Base-by-base conservation (phyloP, 768 basidiomycete species). In the Chalciporus chontae region DNA sequence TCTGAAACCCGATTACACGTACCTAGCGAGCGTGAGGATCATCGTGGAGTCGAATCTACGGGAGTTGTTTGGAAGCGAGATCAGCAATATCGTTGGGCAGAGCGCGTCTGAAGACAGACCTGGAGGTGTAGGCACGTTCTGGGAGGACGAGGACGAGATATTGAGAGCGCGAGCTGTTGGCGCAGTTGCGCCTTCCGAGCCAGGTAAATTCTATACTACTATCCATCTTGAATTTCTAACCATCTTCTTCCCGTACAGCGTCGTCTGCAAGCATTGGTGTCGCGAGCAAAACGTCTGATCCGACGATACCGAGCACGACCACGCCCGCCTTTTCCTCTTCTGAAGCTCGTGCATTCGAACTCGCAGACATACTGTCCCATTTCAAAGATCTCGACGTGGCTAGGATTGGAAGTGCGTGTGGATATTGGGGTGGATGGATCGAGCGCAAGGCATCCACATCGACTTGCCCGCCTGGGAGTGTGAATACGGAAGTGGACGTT, bases 1-100 rank as follows among this genome's bases (percentile, higher is more conserved):
- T 18, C 62, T 64, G 15, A 53, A 73, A 14, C 76, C 76, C 0
- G 80, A 83, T 55, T 83, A 80, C 61, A 65, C 67, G 2, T 82
- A 71, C 62, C 72, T 82, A 11, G 70, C 77, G 3, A 75, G 77
- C 13, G 78, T 70, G 8, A 73, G 81, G 11, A 65, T 75, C 19
- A 66, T 80, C 9, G 69, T 82, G 14, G 80, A 83, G 55, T 69
- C 72, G 27, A 83, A 81, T 50, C 47, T 82, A 50, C 69, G 65
- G 10, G 77, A 78, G 10, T 44, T 69, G 4, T 67, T 73, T 24
- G 55, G 48, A 5, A 23, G 15, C 1, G 45, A 31, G 26, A 14
- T 37, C 36, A 15, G 3, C 9, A 38, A 49, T n/a, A 17, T 36
- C 23, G 39, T 15, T 0, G 51, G 45, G n/a, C 17, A 5, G 11